Evolutionary conservation across 2,329 filamentous ascomycete genomes (phyloP), one percentile per base, ranked within the genome.

Genomic region (Tolypocladium cylindrosporum): DNA sequence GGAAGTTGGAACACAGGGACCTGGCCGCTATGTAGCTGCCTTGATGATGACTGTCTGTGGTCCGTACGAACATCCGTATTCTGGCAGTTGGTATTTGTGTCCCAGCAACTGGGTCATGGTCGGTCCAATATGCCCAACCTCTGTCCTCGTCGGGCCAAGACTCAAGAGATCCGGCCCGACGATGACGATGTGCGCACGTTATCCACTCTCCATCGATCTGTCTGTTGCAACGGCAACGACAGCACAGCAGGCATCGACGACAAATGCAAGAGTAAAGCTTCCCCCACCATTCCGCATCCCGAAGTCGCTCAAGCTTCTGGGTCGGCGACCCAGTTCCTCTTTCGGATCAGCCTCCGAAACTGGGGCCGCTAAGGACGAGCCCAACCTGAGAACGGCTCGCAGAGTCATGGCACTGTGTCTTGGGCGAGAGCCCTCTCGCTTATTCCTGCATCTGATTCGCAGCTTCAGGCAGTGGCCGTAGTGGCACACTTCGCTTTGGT

Each of bases 401-500:
- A 55, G 54, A 56, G 57, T 53, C 54, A 45, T 52, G 57, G 43
- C 54, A 45, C 16, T 24, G 39, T 42, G 43, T 54, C 58, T 57
- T 36, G 45, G 43, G 16, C 27, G 16, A 41, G 24, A 27, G 39
- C 53, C 16, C 19, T 27, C 51, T 62, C 60, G 60, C 59, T 62
- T 60, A 59, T 39, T 43, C 36, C 16, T 42, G 40, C 36, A n/a
- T 48, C 59, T 57, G 37, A 60, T 59, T 62, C 52, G 60, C 11
- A 11, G 9, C 21, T 24, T 42, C 56, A 34, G 53, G n/a, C 34
- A 34, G 39, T 41, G 21, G 27, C 24, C 42, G 24, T 11, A 14
- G 45, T 19, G 48, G 27, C 48, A 34, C 27, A n/a, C 19, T 36
- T 36, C 5, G 31, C 19, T 36, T 51, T 40, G 52, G 37, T 54